Evolutionary conservation across 306 rosid species (phyloP), one percentile per base, ranked within the genome.

Genomic region (Prinsepia uniflora): DNA sequence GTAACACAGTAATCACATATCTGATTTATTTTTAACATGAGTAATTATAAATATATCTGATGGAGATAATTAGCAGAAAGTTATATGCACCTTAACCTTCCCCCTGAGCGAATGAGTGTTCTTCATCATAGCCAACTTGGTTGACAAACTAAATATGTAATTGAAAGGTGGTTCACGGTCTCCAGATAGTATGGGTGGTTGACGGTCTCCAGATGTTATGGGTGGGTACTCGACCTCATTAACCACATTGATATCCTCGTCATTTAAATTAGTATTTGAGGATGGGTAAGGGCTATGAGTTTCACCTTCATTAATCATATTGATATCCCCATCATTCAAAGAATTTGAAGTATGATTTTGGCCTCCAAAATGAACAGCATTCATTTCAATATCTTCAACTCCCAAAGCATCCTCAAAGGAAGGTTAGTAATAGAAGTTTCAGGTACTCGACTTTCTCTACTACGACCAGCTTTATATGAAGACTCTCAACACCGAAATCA

Each of bases 71-170:
- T 74, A 70, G 67, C 55, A 57, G 18, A 72, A 52, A 72, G 18
- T 44, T 55, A 8, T 39, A 45, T 18, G 63, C 78, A 90, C 98
- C 98, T 90, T 94, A 70, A 94, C 79, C 74, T 79, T 90, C 62
- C 98, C 98, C 72, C 40, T 83, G 70, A 90, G 82, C 41, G 72
- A 79, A 72, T 78, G 80, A 62, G 71, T 66, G 45, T 75, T 78
- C 67, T 76, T 87, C 81, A 78, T 87, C 77, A 75, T 78, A 49
- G 75, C 81, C 92, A 87, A 87, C 86, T 88, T 94, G 81, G 90
- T 84, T 13, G 90, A 94, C 87, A 94, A 84, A 90, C 87, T 87
- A 78, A 90, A 85, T 57, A 94, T 67, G 84, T 94, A 94, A 34
- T 90, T 88, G 74, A 87, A 94, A 72, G 98, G 97, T 77, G 72